Evolutionary conservation across 2,329 filamentous ascomycete genomes (phyloP).

Genomic region (Sarocladium strictum): DNA sequence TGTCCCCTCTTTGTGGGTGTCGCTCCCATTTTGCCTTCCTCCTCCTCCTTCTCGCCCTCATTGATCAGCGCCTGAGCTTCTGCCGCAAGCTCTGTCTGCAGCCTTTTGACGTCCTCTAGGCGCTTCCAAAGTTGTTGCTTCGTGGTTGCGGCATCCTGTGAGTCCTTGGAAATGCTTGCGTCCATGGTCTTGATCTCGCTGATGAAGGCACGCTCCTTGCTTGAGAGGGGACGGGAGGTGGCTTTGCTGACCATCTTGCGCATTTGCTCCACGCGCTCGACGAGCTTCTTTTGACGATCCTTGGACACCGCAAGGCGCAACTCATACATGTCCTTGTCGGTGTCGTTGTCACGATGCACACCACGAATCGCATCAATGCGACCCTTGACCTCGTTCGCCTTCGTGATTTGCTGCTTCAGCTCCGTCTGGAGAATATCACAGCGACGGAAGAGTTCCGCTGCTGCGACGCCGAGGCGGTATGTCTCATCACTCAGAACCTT

Average conservation of each 20-base stretch:
- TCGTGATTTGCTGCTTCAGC: slow-evolving; percentile 59
- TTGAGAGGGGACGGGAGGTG: slow-evolving; percentile 35
- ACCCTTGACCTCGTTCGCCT: slow-evolving; percentile 58
- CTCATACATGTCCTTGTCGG: slow-evolving; percentile 52
- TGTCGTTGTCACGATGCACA: slow-evolving; percentile 38
- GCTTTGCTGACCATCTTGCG: slow-evolving; percentile 36
- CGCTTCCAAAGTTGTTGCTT: slow-evolving; percentile 48
- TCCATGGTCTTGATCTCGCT: slow-evolving; percentile 51
- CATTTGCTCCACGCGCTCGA: slow-evolving; percentile 54
- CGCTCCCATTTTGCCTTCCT: slow-evolving; percentile 30
- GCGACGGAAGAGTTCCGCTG: slow-evolving; percentile 66
- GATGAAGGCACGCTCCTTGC: slow-evolving; percentile 39
- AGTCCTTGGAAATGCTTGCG: slow-evolving; percentile 34
- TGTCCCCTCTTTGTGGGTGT: slow-evolving; percentile 9
- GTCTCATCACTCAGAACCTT: slow-evolving; percentile 66
- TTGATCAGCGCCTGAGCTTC: slow-evolving; percentile 45
- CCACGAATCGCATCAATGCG: slow-evolving; percentile 59
- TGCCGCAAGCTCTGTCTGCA: slow-evolving; percentile 47
- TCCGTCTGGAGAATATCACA: slow-evolving; percentile 64
- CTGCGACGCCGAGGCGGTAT: slow-evolving; percentile 60
- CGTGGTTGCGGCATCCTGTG: slow-evolving; percentile 7
- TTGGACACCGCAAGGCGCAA: slow-evolving; percentile 49
- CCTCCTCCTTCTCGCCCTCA: slow-evolving; percentile 49
- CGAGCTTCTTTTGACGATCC: slow-evolving; percentile 50
- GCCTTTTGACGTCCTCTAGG: slow-evolving; percentile 47